Evolutionary conservation across 495 filamentous ascomycete genomes (phyloP), one percentile per base, ranked within the genome.

Genomic region (Talaromyces liani): DNA sequence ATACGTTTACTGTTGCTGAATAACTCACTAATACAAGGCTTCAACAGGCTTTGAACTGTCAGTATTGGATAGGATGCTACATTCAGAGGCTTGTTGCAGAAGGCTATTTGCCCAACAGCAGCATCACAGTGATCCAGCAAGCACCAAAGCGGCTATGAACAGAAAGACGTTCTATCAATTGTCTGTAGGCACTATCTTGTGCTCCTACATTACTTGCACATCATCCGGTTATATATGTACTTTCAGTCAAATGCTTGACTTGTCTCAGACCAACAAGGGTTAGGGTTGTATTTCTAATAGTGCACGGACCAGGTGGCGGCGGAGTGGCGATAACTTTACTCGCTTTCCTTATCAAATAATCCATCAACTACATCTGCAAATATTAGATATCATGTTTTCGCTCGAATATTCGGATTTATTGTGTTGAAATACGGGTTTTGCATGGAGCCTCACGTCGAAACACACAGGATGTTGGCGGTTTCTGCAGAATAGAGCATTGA

Each of bases 51-150:
- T 54, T 27, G 4, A 62, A 67, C 16, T 67, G 65, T 39, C 62
- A 67, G 22, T 36, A 62, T 25, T 67, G 65, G 65, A 56, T 67
- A 58, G 36, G 27, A 54, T 22, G 41, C 18, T 64, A 64, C 57
- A 34, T 62, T 45, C 10, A 67, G n/a, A 62, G 22, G 27, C 65
- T 67, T 45, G 20, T 67, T 59, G 63, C 27, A 8, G 62, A 63
- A 22, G 65, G 65, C 27, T 34, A 51, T 31, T 27, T 66, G 60
- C 9, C 25, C 8, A 53, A 31, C 16, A 58, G 54, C 53, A 49
- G 10, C 16, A 58, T 33, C 56, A 16, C 33, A 20, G 56, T 58
- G 4, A 1, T 58, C 22, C 56, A 58, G 20, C 33, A 45, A 14
- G 34, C 36, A 6, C 58, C 36, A 22, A 47, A 20, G 20, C 33